Evolutionary conservation across 2,329 filamentous ascomycete genomes (phyloP), one percentile per base, ranked within the genome.

Genomic region (Talaromyces amestolkiae): DNA sequence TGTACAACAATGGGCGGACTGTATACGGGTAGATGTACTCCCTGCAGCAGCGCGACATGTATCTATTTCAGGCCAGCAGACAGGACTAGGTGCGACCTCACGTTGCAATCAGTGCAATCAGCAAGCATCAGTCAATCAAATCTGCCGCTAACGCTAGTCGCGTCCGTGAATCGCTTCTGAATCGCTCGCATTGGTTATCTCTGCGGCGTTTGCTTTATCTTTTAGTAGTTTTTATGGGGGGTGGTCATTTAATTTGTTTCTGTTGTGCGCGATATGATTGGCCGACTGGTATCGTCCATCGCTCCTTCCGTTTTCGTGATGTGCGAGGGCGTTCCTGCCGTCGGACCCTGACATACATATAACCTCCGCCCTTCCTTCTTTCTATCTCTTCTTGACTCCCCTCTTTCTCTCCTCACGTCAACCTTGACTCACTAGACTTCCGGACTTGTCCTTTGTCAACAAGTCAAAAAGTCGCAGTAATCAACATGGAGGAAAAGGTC

Each of bases 401-500:
- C 39, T 56, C 39, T 27, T n/a, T n/a, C 49, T 24, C 11, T 35
- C 47, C 47, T 43, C 56, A 58, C 56, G 56, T 58, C 56, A 41
- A 39, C 2, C 33, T 41, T 13, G 39, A 27, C 56, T 33, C 35
- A 33, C 10, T 27, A 27, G 56, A 43, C 56, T 59, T 59, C 27
- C 27, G 6, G 56, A 31, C 56, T 58, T 17, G 39, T n/a, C 19
- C 9, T 13, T 35, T 35, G 17, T 22, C 39, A 49, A 19, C 51
- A 54, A 39, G 54, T 47, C 51, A 31, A 31, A 31, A 4, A 22
- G 9, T 22, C 51, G 2, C 53, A 31, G 27, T 31, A 31, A 31
- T 6, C 27, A 39, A 3, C 56, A 59, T 59, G 56, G 31, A 67
- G 27, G 65, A 67, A 24, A 67, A 67, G 62, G 43, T 62, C 43